Evolutionary conservation across 257 asterid genomes (phyloP).

Genomic region (Cruciata laevipes): DNA sequence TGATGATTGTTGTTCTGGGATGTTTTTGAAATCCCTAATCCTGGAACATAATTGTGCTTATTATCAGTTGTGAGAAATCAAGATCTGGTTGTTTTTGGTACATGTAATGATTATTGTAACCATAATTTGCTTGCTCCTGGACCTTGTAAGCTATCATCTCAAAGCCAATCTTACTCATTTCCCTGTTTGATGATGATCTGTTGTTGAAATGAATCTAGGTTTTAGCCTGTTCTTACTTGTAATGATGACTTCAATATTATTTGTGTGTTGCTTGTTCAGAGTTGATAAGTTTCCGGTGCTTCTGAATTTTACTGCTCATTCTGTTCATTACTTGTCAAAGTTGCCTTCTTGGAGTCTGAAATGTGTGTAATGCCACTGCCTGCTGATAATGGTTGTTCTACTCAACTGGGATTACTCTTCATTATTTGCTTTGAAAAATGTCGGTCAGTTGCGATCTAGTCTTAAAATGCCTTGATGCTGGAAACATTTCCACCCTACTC

Average conservation of each 20-base stretch:
- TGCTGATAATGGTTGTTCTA: neutral
- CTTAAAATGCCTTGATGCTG: neutral
- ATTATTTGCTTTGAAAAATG: neutral
- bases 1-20: neutral
- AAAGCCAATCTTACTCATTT: neutral
- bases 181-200: neutral
- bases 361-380: neutral
- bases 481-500: neutral
- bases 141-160: neutral
- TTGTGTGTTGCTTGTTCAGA: neutral
- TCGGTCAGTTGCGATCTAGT: neutral
- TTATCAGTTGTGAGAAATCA: neutral
- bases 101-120: no score
- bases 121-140: neutral
- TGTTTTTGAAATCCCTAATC: neutral
- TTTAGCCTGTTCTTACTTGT: neutral
- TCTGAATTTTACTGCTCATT: neutral
- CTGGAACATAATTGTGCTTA: neutral
- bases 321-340: neutral
- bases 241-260: neutral
- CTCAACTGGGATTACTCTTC: neutral
- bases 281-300: neutral
- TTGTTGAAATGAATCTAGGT: neutral
- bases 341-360: neutral
- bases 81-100: neutral